phyloP scores from a whole-genome alignment of 1,284 basidiomycete species.

The Veloboletus limbatus region DNA sequence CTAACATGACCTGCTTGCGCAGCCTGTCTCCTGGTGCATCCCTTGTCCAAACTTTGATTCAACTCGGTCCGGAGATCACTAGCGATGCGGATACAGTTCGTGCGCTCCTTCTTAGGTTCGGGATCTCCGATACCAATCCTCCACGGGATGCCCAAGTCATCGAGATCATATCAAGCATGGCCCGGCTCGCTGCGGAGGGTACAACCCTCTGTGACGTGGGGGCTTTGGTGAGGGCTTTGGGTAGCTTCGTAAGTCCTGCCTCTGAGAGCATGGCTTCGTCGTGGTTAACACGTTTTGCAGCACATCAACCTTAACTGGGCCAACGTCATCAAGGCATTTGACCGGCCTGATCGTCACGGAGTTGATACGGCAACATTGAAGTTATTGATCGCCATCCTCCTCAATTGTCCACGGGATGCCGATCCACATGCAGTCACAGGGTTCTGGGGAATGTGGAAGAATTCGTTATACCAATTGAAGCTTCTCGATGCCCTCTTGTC shows the following conservation, averaged over 20 bases:
- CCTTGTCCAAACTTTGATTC: conserved; percentile 68
- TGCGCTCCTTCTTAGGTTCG: conserved; percentile 68
- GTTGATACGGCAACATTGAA: conserved; percentile 83
- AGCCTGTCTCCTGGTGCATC: conserved; percentile 66
- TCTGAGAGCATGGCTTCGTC: conserved; percentile 12
- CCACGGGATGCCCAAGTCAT: conserved; percentile 68
- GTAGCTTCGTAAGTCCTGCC: conserved; percentile 56
- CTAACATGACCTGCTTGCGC: conserved; percentile 15
- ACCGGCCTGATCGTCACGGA: conserved; percentile 71
- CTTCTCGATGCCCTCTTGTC: conserved; percentile 87
- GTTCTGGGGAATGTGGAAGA: conserved; percentile 83
- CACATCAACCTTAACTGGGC: conserved; percentile 74
- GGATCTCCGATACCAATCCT: conserved; percentile 63
- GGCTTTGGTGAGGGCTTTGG: conserved; percentile 68
- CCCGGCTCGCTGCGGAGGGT: conserved; percentile 68
- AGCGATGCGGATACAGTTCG: conserved; percentile 67
- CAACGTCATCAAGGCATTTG: conserved; percentile 74
- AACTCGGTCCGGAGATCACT: conserved; percentile 75
- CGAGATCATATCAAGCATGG: conserved; percentile 65
- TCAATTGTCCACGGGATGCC: conserved; percentile 67
- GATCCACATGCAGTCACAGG: conserved; percentile 76
- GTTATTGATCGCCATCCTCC: conserved; percentile 74
- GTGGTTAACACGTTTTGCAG: conserved; percentile 36
- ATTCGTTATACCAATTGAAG: conserved; percentile 82
- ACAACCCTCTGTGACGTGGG: conserved; percentile 71